Conservation (phyloP, 2,329 filamentous ascomycete genomes). For the Aureobasidium sp. region DNA sequence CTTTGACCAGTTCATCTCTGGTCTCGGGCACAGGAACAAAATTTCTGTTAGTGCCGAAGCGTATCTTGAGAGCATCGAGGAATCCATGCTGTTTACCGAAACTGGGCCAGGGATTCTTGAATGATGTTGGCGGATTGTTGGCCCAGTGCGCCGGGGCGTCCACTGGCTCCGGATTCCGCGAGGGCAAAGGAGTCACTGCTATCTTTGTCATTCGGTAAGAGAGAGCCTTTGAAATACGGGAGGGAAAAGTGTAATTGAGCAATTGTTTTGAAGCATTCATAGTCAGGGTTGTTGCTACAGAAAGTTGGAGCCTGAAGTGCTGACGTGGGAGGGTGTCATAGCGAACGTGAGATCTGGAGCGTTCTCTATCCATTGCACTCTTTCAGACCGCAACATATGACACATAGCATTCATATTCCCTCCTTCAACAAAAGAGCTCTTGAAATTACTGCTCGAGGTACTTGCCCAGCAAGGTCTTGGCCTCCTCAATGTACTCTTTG, state of each 20-base stretch:
- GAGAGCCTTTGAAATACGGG: too few relatives aligned
- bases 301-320: not conserved
- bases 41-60: conserved; percentile 33
- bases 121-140: conserved; percentile 35
- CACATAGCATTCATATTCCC: not conserved
- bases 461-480: conserved; percentile 7
- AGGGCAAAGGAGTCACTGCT: not conserved
- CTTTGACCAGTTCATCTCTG: conserved; percentile 33
- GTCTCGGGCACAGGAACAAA: conserved; percentile 38
- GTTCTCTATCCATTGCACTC: not conserved
- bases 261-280: not conserved
- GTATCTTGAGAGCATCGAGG: conserved; percentile 25
- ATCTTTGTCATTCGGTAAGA: not conserved
- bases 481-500: conserved; percentile 11
- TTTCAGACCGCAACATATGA: not conserved
- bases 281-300: not conserved
- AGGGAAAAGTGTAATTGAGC: not conserved
- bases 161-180: not conserved
- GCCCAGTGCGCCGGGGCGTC: conserved; percentile 31
- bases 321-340: not conserved
- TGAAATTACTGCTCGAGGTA: not conserved
- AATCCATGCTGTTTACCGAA: conserved; percentile 21
- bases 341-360: not conserved
- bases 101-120: conserved; percentile 44
- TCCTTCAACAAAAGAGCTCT: too few relatives aligned